These are phyloP conservation scores for Heterobasidion occidentale DNA, from an alignment of 1,284 basidiomycete genomes.

Conservation along the genomic window DNA sequence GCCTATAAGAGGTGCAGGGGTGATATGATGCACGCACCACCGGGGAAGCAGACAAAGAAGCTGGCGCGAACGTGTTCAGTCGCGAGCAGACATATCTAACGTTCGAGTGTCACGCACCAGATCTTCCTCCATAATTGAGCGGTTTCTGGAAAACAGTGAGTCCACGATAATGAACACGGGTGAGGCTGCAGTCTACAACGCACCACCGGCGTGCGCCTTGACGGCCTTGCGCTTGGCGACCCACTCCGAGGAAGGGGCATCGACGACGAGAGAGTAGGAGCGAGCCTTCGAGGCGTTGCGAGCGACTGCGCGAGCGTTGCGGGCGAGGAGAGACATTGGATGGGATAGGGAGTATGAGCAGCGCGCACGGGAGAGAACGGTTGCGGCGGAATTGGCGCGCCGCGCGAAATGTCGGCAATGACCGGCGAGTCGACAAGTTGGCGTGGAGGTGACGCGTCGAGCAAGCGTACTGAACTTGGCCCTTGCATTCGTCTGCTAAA, in stretches of 20 bases:
- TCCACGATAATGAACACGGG: constrained; percentile 5
- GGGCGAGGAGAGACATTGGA: constrained; percentile 49
- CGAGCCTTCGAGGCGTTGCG: constrained; percentile 28
- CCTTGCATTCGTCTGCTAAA: constrained; percentile 18
- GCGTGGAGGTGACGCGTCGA: constrained; percentile 17
- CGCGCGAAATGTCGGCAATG: constrained; percentile 1
- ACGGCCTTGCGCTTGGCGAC: constrained; percentile 49
- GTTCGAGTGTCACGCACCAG: constrained; percentile 38
- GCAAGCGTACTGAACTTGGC: not conserved
- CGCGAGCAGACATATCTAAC: not conserved
- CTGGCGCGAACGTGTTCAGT: constrained; percentile 26
- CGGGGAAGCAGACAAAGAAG: constrained; percentile 69
- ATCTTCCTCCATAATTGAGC: constrained; percentile 81
- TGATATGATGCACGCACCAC: constrained; percentile 37
- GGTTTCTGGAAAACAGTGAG: constrained; percentile 40
- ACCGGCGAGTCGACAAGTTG: constrained; percentile 5
- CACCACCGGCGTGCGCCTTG: constrained; percentile 63
- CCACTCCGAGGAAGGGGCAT: constrained; percentile 36
- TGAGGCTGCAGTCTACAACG: constrained; percentile 4
- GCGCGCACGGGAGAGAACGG: constrained; percentile 12
- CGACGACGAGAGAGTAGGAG: constrained; percentile 30
- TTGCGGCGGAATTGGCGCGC: constrained; percentile 2
- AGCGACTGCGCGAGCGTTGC: constrained; percentile 33
- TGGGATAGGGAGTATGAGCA: not conserved
- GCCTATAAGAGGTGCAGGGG: not conserved